Conservation (phyloP, 768 basidiomycete genomes). For the Amanita exitialis region DNA sequence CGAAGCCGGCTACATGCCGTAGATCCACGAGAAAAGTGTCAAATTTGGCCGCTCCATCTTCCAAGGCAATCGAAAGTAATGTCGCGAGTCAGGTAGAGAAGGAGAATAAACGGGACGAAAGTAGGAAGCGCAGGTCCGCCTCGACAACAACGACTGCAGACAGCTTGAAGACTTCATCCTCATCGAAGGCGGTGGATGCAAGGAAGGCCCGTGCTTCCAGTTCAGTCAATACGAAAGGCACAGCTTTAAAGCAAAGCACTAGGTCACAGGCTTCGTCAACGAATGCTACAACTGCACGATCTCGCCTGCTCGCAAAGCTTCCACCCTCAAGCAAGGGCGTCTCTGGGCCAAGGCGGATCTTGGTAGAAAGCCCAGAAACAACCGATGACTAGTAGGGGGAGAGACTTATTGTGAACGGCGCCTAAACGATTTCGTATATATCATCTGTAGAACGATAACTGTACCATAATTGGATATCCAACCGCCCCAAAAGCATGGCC, state of each 20-base stretch:
- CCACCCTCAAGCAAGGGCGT: constrained; percentile 21
- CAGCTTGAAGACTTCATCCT: not conserved
- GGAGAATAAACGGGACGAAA: not conserved
- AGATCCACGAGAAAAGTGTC: not conserved
- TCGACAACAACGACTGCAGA: not conserved
- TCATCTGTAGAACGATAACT: too few species aligned
- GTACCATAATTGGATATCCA: too few species aligned
- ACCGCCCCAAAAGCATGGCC: too few species aligned
- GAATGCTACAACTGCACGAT: constrained; percentile 10
- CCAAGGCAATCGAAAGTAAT: not conserved
- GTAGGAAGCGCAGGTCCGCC: not conserved
- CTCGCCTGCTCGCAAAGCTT: constrained; percentile 19
- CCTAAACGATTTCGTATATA: too few species aligned
- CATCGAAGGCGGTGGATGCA: not conserved
- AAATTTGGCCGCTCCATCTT: not conserved
- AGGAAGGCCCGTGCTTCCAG: not conserved
- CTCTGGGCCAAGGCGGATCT: constrained; percentile 52
- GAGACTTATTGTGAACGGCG: too few species aligned
- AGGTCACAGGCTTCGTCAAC: not conserved
- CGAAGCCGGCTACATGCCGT: not conserved
- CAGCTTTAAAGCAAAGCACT: not conserved
- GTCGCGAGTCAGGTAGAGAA: not conserved
- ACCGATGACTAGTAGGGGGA: not conserved
- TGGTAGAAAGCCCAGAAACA: constrained; percentile 39
- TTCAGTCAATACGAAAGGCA: not conserved